Base-by-base conservation (phyloP, 2,329 filamentous ascomycete species). In the Daldinia sp. region DNA sequence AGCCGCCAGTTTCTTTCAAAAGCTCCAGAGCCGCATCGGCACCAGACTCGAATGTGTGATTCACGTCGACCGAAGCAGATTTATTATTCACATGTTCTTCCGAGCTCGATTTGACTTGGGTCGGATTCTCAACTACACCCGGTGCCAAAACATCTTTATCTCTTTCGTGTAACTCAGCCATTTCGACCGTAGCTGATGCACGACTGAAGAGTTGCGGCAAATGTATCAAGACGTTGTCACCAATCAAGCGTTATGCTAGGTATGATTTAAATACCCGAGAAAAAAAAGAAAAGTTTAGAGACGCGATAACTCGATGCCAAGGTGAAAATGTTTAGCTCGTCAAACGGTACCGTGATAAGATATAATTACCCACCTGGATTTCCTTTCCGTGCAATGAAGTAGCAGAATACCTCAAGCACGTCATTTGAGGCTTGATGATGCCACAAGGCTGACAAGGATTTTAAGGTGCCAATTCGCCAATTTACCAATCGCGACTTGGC, bases 11-110 rank as follows among this genome's bases (percentile, higher is more conserved):
- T 35, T 69, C 67, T 11, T 53, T 55, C 11, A 69, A 56, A 9
- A 69, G 39, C 27, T 69, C 45, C 21, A 69, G 65, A 5, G 67
- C 67, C 3, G 65, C 67, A 64, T 69, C 67, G 5, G 63, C 67
- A 15, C 65, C 67, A 2, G 34, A 29, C 21, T 47, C 58, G 15
- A 34, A 11, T 5, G 21, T 13, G 21, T 53, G 53, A 2, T 55
- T 51, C 4, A 19, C 45, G 15, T 15, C n/a, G 7, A 23, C 29
- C 8, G 32, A 8, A 51, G 17, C 19, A 27, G 63, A 13, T 15
- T 58, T 37, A 29, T 49, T 54, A 29, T 49, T 54, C 19, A 19
- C 27, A 7, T 34, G 49, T n/a, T 55, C 43, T 9, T 63, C 57
- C 23, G 35, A 29, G 15, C 49, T 53, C 5, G 53, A 32, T 13